These are phyloP conservation scores for Xerocomus brunneocitrinus DNA, from an alignment of 768 basidiomycete species.

Conservation along the genomic window DNA sequence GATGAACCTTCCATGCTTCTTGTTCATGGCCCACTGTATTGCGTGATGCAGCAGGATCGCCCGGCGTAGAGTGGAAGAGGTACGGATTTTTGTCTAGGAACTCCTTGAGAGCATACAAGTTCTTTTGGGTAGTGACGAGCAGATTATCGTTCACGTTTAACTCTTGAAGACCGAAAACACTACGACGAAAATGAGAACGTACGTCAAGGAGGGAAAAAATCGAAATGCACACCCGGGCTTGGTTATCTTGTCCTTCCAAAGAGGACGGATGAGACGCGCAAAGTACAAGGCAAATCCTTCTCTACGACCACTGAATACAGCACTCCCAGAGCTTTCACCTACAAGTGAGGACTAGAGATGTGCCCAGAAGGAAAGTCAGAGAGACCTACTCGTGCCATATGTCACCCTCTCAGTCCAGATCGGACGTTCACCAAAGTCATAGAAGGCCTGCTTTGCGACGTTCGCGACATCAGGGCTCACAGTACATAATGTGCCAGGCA, in stretches of 20 bases:
- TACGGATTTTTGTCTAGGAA: constrained; percentile 80
- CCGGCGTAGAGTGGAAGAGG: constrained; percentile 77
- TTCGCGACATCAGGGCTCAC: constrained; percentile 59
- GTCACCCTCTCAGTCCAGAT: constrained; percentile 76
- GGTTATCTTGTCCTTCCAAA: constrained; percentile 85
- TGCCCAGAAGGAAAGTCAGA: neutral
- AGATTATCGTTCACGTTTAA: constrained; percentile 58
- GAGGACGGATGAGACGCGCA: constrained; percentile 74
- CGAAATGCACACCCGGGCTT: constrained; percentile 45
- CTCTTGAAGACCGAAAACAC: constrained; percentile 45
- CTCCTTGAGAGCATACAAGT: constrained; percentile 70
- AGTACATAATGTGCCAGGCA: constrained; percentile 42
- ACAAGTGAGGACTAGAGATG: constrained; percentile 2
- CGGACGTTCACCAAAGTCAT: constrained; percentile 80
- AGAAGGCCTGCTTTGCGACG: constrained; percentile 81
- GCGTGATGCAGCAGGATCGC: constrained; percentile 57
- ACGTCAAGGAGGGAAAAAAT: neutral
- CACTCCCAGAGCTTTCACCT: constrained; percentile 68
- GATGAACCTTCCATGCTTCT: constrained; percentile 81
- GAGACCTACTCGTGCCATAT: constrained; percentile 62
- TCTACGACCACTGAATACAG: constrained; percentile 80
- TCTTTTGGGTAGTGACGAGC: constrained; percentile 71
- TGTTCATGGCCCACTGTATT: constrained; percentile 59
- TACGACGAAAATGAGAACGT: constrained; percentile 19
- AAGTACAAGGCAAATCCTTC: constrained; percentile 89